Evolutionary conservation across 2,329 filamentous ascomycete genomes (phyloP).

Genomic region (Neoscytalidium dimidiatum): DNA sequence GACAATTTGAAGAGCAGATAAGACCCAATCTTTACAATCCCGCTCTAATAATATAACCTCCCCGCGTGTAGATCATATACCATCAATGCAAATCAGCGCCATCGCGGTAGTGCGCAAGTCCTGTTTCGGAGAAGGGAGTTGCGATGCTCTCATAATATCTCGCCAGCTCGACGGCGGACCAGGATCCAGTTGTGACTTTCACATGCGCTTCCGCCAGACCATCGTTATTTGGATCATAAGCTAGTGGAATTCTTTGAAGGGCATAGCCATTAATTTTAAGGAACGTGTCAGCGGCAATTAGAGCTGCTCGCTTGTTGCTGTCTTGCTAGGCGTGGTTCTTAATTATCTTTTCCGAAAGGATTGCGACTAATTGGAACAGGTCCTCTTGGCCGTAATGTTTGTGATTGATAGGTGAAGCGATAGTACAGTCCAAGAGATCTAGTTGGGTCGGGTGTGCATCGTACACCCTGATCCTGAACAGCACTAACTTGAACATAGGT

Average conservation of each 20-base stretch:
- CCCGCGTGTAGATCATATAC: background rate
- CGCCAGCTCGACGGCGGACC: background rate
- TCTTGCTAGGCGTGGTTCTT: slow-evolving; percentile 34
- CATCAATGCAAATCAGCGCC: background rate
- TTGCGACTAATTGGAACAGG: slow-evolving; percentile 31
- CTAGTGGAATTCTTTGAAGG: background rate
- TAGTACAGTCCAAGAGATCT: slow-evolving; percentile 29
- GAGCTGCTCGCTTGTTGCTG: slow-evolving; percentile 34
- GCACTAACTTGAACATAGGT: no score
- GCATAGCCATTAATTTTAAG: slow-evolving; percentile 29
- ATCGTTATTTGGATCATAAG: background rate
- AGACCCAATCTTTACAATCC: background rate
- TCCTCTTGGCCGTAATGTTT: slow-evolving; percentile 27
- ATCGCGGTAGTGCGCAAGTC: background rate
- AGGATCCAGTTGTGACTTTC: background rate
- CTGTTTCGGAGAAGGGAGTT: background rate
- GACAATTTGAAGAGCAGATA: background rate
- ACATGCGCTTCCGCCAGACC: background rate
- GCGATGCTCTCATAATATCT: background rate
- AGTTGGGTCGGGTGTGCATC: slow-evolving; percentile 23
- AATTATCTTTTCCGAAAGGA: slow-evolving; percentile 32
- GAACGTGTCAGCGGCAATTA: slow-evolving; percentile 34
- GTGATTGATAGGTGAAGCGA: slow-evolving; percentile 31
- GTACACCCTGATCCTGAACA: no score
- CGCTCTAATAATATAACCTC: no score